These are phyloP conservation scores for Chimonanthus salicifolius DNA, from an alignment of 164 flowering plant species.

Conservation along the genomic window DNA sequence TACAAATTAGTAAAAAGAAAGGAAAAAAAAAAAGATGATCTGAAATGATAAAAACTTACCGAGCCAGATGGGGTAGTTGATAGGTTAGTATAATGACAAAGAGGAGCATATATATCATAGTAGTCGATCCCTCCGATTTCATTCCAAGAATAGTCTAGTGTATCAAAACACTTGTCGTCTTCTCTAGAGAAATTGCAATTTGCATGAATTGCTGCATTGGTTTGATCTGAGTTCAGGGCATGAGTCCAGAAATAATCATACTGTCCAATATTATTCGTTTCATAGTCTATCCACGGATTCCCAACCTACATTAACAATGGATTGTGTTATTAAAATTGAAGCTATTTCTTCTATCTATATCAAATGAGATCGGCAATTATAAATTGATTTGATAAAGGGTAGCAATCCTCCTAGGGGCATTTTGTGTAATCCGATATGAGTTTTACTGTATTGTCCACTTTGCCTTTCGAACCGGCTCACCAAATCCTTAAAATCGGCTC, in stretches of 20 bases:
- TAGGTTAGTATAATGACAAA: constrained; percentile 12
- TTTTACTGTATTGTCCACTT: too few species aligned
- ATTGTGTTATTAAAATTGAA: too few species aligned
- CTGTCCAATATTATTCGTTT: constrained; percentile 14
- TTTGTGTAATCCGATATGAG: too few species aligned
- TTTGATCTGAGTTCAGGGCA: constrained; percentile 40
- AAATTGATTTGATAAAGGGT: too few species aligned
- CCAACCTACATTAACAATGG: constrained; percentile 29
- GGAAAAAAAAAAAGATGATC: not conserved
- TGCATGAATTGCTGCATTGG: constrained; percentile 14
- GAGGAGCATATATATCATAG: constrained; percentile 44
- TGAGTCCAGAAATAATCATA: constrained; percentile 36
- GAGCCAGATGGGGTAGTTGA: constrained; percentile 16
- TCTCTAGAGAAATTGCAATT: constrained; percentile 19
- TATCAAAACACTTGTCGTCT: constrained; percentile 3
- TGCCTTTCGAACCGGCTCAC: too few species aligned
- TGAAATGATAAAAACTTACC: constrained; percentile 13
- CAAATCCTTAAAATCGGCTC: too few species aligned
- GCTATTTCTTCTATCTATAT: too few species aligned
- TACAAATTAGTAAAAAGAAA: too few species aligned
- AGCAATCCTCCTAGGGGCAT: too few species aligned
- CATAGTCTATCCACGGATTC: constrained; percentile 34
- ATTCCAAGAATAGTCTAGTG: not conserved
- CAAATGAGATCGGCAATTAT: too few species aligned
- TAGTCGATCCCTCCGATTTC: constrained; percentile 19